These are phyloP conservation scores for Magnusiomyces suaveolens DNA, from an alignment of 1,139 yeast species.

Conservation along the genomic window DNA sequence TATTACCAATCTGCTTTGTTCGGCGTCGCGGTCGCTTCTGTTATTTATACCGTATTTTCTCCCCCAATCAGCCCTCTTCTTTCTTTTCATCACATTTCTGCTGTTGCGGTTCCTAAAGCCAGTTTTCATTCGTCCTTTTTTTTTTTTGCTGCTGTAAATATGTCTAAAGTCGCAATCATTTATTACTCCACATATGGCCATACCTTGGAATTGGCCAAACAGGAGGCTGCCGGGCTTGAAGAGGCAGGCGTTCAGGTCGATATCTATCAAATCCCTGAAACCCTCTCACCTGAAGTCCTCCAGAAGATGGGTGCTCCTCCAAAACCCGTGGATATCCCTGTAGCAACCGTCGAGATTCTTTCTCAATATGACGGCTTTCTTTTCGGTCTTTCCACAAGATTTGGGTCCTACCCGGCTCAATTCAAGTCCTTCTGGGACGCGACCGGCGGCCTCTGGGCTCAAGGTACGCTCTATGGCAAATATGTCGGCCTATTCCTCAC, in stretches of 20 bases:
- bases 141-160: background rate
- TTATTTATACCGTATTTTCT: no score
- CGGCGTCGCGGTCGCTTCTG: no score
- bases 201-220: slow-evolving; percentile 44
- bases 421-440: slow-evolving; percentile 55
- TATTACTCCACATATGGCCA: slow-evolving; percentile 60
- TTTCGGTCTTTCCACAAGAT: slow-evolving; percentile 58
- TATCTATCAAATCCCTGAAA: slow-evolving; percentile 53
- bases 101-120: no score
- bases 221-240: slow-evolving; percentile 42
- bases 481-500: slow-evolving; percentile 49
- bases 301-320: slow-evolving; percentile 42
- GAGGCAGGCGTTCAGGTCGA: slow-evolving; percentile 54
- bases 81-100: no score
- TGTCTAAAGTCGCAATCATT: slow-evolving; percentile 36
- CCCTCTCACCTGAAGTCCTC: slow-evolving; percentile 43
- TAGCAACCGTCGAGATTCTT: slow-evolving; percentile 41
- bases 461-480: slow-evolving; percentile 48
- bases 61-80: no score
- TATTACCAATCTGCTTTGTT: no score
- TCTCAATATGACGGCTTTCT: slow-evolving; percentile 48
- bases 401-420: slow-evolving; percentile 54
- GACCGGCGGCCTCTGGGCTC: slow-evolving; percentile 53
- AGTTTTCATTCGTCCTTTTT: background rate
- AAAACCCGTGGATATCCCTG: slow-evolving; percentile 40